Percentiles rank a stretch among this genome's conserved stretches.
Conservation (phyloP, 169 alveolate species). For the Plasmodium vinckei region DNA sequence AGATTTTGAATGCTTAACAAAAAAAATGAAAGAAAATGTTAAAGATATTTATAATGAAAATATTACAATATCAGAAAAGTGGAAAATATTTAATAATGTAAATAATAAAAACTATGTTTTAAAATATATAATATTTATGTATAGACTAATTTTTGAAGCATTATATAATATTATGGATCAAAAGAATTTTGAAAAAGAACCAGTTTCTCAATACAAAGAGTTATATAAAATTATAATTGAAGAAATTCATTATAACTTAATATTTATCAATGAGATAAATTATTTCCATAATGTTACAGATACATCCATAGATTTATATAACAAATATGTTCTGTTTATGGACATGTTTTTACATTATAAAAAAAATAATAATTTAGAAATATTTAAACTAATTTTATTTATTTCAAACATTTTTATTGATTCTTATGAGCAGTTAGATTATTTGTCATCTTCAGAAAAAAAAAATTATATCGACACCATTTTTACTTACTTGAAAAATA, state of each 20-base stretch:
- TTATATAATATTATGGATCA: slow-evolving; percentile 61
- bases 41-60: slow-evolving; percentile 9
- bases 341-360: slow-evolving; percentile 60
- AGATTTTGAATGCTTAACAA: slow-evolving; percentile 15
- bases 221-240: slow-evolving; percentile 48
- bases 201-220: slow-evolving; percentile 28
- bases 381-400: slow-evolving; percentile 65
- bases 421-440: slow-evolving; percentile 58
- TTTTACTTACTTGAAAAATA: slow-evolving; percentile 42
- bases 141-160: slow-evolving; percentile 41
- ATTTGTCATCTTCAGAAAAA: slow-evolving; percentile 52
- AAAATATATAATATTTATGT: slow-evolving; percentile 61
- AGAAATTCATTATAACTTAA: slow-evolving; percentile 42
- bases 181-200: slow-evolving; percentile 50
- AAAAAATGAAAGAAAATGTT: slow-evolving; percentile 42
- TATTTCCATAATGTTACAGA: slow-evolving; percentile 49
- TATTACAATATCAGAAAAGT: not conserved
- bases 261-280: slow-evolving; percentile 34
- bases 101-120: slow-evolving; percentile 42
- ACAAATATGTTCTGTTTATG: slow-evolving; percentile 46
- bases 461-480: slow-evolving; percentile 36
- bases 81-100: slow-evolving; percentile 24
- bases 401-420: slow-evolving; percentile 72
- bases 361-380: slow-evolving; percentile 55
- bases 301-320: slow-evolving; percentile 29